A percentile compares a stretch with the other conserved stretches of the same genome.
phyloP scores from a whole-genome alignment of 108 stramenopile genomes.

The Parmales sp. region DNA sequence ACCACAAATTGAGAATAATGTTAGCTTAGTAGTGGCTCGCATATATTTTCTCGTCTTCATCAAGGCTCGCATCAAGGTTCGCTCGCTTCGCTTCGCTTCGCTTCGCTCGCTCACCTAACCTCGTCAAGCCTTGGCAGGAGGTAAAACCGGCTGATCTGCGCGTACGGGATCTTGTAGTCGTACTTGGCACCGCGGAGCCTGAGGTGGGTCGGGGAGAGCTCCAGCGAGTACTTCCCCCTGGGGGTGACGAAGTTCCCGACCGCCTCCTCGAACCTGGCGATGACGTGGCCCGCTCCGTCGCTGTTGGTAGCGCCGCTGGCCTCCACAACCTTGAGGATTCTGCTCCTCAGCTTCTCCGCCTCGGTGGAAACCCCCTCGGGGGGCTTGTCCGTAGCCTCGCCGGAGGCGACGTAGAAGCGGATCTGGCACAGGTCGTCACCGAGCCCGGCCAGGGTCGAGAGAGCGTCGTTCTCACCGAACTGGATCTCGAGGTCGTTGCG shows the following conservation, averaged over 20 bases:
- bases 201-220: slow-evolving; percentile 42
- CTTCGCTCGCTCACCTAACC: too few species aligned
- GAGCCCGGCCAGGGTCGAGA: slow-evolving; percentile 34
- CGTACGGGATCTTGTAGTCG: slow-evolving; percentile 97
- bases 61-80: too few species aligned
- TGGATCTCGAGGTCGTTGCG: slow-evolving; percentile 81
- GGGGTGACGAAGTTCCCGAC: slow-evolving; percentile 91
- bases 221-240: slow-evolving; percentile 87
- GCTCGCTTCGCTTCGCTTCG: too few species aligned
- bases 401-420: slow-evolving; percentile 84
- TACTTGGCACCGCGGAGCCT: slow-evolving; percentile 86
- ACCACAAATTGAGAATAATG: too few species aligned
- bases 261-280: slow-evolving; percentile 75
- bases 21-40: too few species aligned
- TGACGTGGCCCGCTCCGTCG: slow-evolving; percentile 77
- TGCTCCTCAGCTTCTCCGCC: slow-evolving; percentile 63
- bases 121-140: slow-evolving; percentile 89
- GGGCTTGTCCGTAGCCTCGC: slow-evolving; percentile 64
- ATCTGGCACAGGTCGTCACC: slow-evolving; percentile 51
- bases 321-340: slow-evolving; percentile 68
- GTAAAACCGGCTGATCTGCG: slow-evolving; percentile 87
- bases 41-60: too few species aligned
- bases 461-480: slow-evolving; percentile 74
- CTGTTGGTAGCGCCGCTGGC: slow-evolving; percentile 77
- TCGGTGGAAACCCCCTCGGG: slow-evolving; percentile 54